Percentiles rank a stretch among this genome's conserved stretches.
Conservation (phyloP, 2,329 filamentous ascomycete genomes). For the Fusarium armeniacum region DNA sequence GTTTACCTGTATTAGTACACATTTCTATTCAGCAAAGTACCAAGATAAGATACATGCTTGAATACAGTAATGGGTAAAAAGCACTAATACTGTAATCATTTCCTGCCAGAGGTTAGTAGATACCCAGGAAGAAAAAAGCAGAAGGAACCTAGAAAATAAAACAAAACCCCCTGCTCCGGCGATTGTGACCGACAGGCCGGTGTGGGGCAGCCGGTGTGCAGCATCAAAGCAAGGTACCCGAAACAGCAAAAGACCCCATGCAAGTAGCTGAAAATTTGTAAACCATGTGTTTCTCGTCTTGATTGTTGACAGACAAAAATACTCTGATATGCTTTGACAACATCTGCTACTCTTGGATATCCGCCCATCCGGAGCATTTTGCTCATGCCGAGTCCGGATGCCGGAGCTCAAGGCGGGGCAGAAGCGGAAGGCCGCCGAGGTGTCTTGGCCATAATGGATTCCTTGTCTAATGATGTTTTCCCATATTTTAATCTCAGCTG, state of each 20-base stretch:
- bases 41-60: not conserved
- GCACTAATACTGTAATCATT: slow-evolving; percentile 5
- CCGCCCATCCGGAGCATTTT: slow-evolving; percentile 39
- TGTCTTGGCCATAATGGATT: not conserved
- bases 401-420: slow-evolving; percentile 38
- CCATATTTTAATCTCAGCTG: slow-evolving; percentile 1
- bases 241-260: slow-evolving; percentile 15
- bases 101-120: not conserved
- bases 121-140: not conserved
- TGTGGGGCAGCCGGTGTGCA: slow-evolving; percentile 37
- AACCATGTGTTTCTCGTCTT: not conserved
- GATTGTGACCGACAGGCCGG: slow-evolving; percentile 28
- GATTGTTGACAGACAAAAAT: not conserved
- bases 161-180: slow-evolving; percentile 8
- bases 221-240: slow-evolving; percentile 47
- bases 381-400: slow-evolving; percentile 39
- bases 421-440: slow-evolving; percentile 33
- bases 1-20: not conserved
- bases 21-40: not conserved
- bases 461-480: slow-evolving; percentile 1
- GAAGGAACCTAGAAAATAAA: not conserved
- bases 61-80: not conserved
- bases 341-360: not conserved
- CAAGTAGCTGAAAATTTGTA: not conserved
- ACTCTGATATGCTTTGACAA: no score